Percentiles rank a stretch among this genome's conserved stretches.
Evolutionary conservation across 108 stramenopile species (phyloP).

Genomic region (Pseudonitzschia delicatissima): DNA sequence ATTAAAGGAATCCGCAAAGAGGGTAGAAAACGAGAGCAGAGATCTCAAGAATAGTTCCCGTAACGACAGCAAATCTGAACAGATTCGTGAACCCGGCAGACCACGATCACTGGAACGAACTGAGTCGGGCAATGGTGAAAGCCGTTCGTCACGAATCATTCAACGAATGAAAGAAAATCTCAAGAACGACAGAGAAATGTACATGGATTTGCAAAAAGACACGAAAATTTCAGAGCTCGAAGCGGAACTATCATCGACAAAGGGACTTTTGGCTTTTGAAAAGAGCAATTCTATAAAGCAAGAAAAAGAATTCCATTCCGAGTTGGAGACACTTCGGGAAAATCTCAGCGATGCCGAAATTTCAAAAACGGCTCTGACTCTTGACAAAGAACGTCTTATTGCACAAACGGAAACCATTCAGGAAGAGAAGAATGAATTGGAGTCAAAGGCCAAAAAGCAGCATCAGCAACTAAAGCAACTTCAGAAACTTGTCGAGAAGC

Average conservation of each 20-base stretch:
- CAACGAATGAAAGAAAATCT: constrained; percentile 25
- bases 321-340: not conserved
- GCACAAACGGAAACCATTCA: not conserved
- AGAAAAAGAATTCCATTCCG: not conserved
- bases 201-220: too few relatives aligned
- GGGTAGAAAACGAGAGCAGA: not conserved
- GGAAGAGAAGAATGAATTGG: constrained; percentile 5
- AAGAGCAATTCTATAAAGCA: constrained; percentile 16
- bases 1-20: not conserved
- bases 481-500: constrained; percentile 8
- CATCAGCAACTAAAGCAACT: constrained; percentile 11
- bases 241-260: too few relatives aligned
- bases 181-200: constrained; percentile 13
- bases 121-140: not conserved
- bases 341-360: not conserved
- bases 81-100: not conserved
- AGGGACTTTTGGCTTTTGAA: too few relatives aligned
- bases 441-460: constrained; percentile 8
- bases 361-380: not conserved
- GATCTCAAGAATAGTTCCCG: not conserved
- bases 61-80: not conserved
- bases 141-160: constrained; percentile 26
- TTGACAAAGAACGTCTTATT: constrained; percentile 5
- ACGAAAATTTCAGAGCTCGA: not conserved
- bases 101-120: not conserved